Conservation (phyloP, 1,284 basidiomycete species). For the Apiotrichum montevideense region DNA sequence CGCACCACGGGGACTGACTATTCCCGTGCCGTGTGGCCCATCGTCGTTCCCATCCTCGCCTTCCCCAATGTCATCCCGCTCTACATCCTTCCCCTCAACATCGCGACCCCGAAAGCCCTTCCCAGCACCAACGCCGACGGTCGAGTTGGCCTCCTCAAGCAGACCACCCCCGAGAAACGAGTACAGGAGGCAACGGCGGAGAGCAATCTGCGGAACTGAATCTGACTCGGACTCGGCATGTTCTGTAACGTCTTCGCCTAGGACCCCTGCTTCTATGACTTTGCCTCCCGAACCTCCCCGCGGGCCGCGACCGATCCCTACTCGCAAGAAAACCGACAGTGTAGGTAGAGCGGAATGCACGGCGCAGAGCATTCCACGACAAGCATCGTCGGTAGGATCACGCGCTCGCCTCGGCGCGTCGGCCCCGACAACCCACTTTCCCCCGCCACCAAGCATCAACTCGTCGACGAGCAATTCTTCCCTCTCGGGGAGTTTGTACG, state of each 20-base stretch:
- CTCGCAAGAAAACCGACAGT: no score
- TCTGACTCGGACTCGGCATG: constrained; percentile 2
- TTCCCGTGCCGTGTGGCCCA: background rate
- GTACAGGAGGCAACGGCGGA: background rate
- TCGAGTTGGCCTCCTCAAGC: no score
- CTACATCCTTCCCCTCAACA: background rate
- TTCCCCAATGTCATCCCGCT: background rate
- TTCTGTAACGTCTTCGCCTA: background rate
- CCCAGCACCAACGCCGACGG: background rate
- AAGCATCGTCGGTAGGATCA: no score
- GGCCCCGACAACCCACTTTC: background rate
- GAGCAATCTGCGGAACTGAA: background rate
- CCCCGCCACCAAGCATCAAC: background rate
- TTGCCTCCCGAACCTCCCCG: no score
- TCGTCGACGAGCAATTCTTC: background rate
- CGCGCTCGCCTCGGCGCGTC: background rate
- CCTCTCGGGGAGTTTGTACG: background rate
- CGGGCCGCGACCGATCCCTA: no score
- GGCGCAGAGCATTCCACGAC: no score
- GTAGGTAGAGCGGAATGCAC: no score
- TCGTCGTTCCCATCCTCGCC: background rate
- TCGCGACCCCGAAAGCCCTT: background rate
- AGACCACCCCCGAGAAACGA: no score
- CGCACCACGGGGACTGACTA: background rate
- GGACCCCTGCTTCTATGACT: background rate